Percentiles rank a stretch among this genome's conserved stretches.
These are phyloP conservation scores for Fusarium sp. DNA, from an alignment of 2,329 filamentous ascomycete genomes.

Conservation along the genomic window DNA sequence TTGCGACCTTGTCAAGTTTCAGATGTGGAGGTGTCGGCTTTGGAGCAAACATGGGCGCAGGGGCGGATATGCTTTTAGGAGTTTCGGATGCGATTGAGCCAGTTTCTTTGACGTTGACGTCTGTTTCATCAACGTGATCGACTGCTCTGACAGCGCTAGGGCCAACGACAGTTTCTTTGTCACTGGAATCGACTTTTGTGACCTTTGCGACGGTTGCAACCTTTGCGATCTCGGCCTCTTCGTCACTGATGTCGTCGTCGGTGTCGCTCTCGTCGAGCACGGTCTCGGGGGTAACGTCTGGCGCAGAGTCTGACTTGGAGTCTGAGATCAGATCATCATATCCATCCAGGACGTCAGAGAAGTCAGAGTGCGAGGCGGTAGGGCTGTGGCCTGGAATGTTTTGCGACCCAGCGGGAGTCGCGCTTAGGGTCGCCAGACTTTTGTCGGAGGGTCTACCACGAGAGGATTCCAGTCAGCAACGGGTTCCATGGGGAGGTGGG, in stretches of 20 bases:
- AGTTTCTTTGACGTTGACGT: constrained; percentile 48
- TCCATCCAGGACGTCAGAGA: constrained; percentile 57
- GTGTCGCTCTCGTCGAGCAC: constrained; percentile 39
- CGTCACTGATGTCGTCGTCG: constrained; percentile 37
- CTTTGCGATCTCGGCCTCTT: neutral
- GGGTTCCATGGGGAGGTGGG: constrained; percentile 13
- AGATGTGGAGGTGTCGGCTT: constrained; percentile 66
- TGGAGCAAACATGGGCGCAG: constrained; percentile 60
- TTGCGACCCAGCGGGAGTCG: constrained; percentile 45
- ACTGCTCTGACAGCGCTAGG: constrained; percentile 23
- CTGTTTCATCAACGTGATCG: constrained; percentile 21
- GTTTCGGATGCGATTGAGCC: constrained; percentile 46
- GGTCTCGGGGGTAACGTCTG: constrained; percentile 43
- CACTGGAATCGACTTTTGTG: constrained; percentile 34
- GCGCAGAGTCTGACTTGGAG: constrained; percentile 40
- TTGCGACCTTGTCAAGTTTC: constrained; percentile 58
- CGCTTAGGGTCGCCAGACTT: constrained; percentile 41
- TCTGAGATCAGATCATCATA: constrained; percentile 58
- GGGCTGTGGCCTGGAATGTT: constrained; percentile 56
- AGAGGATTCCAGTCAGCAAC: constrained; percentile 45
- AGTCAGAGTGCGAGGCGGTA: constrained; percentile 57
- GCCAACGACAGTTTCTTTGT: constrained; percentile 33
- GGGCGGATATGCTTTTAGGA: constrained; percentile 54
- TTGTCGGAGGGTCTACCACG: constrained; percentile 40
- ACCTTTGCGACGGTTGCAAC: constrained; percentile 16